Evolutionary conservation across 441 rosid genomes (phyloP).

Genomic region (Euphorbia celastroides): DNA sequence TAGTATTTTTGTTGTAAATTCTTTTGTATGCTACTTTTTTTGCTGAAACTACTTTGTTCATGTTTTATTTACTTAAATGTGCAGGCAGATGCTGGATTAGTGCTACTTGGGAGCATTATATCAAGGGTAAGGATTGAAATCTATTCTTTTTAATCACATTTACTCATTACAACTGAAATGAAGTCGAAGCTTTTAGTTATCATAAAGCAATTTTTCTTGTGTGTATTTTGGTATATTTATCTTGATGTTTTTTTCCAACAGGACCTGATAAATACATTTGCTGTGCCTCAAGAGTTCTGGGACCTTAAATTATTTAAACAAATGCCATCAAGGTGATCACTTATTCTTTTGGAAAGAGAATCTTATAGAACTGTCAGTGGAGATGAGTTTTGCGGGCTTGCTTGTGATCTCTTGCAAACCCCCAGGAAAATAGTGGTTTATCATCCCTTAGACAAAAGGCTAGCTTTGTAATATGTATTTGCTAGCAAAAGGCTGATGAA

Average conservation of each 20-base stretch:
- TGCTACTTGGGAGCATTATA: conserved; percentile 71
- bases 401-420: background rate
- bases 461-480: background rate
- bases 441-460: conserved; percentile 1
- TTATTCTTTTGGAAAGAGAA: conserved; percentile 11
- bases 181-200: background rate
- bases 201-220: conserved; percentile 2
- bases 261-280: conserved; percentile 46
- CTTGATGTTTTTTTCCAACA: conserved; percentile 27
- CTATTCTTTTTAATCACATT: conserved; percentile 6
- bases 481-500: background rate
- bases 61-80: conserved; percentile 23
- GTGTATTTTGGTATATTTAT: background rate
- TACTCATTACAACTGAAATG: background rate
- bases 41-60: conserved; percentile 9
- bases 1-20: background rate
- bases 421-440: background rate
- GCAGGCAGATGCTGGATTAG: conserved; percentile 85
- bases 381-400: background rate
- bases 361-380: background rate
- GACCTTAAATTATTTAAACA: conserved; percentile 74
- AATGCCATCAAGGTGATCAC: conserved; percentile 67
- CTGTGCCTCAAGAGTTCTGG: conserved; percentile 89
- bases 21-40: conserved; percentile 3
- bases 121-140: conserved; percentile 48